These are phyloP conservation scores for Aureobasidium sp. DNA, from an alignment of 2,329 filamentous ascomycete genomes.

Conservation along the genomic window DNA sequence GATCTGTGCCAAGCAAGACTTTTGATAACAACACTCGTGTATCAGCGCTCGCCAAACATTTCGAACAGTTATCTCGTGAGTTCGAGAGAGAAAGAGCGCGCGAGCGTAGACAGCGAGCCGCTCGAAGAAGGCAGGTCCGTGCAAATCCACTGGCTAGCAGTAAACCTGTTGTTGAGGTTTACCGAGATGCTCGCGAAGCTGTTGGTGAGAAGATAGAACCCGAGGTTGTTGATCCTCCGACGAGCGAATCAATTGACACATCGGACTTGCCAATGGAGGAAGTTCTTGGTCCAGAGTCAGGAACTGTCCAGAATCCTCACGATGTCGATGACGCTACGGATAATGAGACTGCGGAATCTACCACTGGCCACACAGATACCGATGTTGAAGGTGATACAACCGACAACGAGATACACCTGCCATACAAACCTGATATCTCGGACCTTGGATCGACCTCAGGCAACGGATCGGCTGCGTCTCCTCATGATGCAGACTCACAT, in stretches of 20 bases:
- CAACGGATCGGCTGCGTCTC: slow-evolving; percentile 50
- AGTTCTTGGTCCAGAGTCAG: slow-evolving; percentile 1
- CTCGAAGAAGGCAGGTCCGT: slow-evolving; percentile 66
- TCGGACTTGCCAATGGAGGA: slow-evolving; percentile 10
- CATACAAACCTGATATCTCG: slow-evolving; percentile 48
- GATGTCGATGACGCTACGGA: slow-evolving; percentile 23
- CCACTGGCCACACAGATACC: slow-evolving; percentile 38
- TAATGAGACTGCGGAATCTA: slow-evolving; percentile 20
- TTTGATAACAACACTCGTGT: slow-evolving; percentile 58
- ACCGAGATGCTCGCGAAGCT: slow-evolving; percentile 86
- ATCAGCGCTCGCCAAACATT: slow-evolving; percentile 86
- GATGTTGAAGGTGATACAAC: slow-evolving; percentile 49
- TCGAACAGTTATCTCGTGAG: slow-evolving; percentile 91
- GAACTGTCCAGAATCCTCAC: slow-evolving; percentile 3
- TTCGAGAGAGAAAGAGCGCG: slow-evolving; percentile 91
- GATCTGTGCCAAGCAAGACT: slow-evolving; percentile 66
- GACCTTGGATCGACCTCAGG: slow-evolving; percentile 24
- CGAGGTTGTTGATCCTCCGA: not conserved
- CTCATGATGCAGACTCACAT: slow-evolving; percentile 48
- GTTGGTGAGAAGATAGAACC: slow-evolving; percentile 41
- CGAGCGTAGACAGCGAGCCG: slow-evolving; percentile 73
- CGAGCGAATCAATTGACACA: not conserved
- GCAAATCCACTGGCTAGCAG: slow-evolving; percentile 86
- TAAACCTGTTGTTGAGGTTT: slow-evolving; percentile 94
- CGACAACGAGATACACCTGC: slow-evolving; percentile 62